Percentiles rank a stretch among this genome's conserved stretches.
Evolutionary conservation across 148 eudicot species (phyloP).

Genomic region (Persicaria tinctoria): DNA sequence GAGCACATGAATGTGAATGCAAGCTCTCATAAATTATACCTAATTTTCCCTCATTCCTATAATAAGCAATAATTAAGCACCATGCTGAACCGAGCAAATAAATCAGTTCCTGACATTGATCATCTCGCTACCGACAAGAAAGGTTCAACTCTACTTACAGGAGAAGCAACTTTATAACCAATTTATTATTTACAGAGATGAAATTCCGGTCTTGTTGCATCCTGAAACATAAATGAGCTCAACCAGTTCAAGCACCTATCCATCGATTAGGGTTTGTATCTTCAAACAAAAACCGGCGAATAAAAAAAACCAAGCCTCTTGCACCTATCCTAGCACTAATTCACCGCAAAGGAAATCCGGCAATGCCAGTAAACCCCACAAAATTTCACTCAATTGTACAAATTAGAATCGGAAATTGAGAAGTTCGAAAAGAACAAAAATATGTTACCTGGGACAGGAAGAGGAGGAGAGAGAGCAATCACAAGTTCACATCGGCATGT

Average conservation of each 20-base stretch:
- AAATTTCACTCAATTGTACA: background rate
- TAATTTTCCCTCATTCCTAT: background rate
- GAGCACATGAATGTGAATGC: background rate
- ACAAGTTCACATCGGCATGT: background rate
- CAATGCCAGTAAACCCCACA: background rate
- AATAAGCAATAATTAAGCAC: background rate
- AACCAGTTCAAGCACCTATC: background rate
- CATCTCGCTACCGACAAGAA: background rate
- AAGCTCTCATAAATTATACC: background rate
- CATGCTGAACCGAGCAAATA: background rate
- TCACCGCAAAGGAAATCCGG: background rate
- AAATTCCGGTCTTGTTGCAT: background rate
- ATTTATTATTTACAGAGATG: background rate
- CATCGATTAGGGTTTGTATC: conserved; percentile 5
- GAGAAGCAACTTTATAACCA: background rate
- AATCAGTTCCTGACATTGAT: background rate
- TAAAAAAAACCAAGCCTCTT: background rate
- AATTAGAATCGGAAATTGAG: background rate
- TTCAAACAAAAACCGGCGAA: background rate
- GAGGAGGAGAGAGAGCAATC: background rate
- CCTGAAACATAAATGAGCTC: background rate
- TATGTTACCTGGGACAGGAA: background rate
- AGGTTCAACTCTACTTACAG: conserved; percentile 6
- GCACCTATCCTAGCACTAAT: background rate
- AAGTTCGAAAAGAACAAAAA: background rate